Conservation (phyloP, 345 rosid species). For the Rhodomyrtus tomentosa region DNA sequence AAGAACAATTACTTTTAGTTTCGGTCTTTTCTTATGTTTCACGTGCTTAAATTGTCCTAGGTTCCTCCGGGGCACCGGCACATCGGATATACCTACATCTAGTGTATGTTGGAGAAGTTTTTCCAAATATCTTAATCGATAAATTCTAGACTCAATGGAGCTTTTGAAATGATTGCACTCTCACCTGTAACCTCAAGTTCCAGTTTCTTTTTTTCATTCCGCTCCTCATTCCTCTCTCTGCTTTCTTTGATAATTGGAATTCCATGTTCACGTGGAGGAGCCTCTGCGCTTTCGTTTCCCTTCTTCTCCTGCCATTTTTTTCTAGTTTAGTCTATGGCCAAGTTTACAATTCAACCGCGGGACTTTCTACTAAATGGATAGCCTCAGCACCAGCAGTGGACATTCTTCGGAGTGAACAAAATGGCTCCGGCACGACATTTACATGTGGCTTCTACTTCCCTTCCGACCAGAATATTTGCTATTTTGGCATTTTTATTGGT, state of each 20-base stretch:
- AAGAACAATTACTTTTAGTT: not conserved
- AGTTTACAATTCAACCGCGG: slow-evolving; percentile 9
- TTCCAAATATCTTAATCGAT: not conserved
- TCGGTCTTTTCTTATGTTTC: not conserved
- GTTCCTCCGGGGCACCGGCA: not conserved
- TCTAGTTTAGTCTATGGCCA: not conserved
- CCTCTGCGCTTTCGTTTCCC: not conserved
- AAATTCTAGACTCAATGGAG: not conserved
- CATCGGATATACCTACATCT: not conserved
- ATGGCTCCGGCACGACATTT: not conserved
- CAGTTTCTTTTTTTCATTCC: not conserved
- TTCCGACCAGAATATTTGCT: not conserved
- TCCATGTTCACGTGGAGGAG: not conserved
- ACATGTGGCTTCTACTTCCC: slow-evolving; percentile 13
- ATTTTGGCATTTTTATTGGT: slow-evolving; percentile 6
- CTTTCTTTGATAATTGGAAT: not conserved
- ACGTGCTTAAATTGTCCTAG: not conserved
- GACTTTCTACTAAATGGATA: slow-evolving; percentile 13
- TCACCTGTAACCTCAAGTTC: not conserved
- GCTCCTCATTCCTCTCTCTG: not conserved
- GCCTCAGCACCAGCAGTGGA: not conserved
- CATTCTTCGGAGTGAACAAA: slow-evolving; percentile 8
- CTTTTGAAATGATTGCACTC: not conserved
- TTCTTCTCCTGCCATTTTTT: not conserved
- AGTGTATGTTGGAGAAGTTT: not conserved